Evolutionary conservation across 2,329 filamentous ascomycete species (phyloP), one percentile per base, ranked within the genome.

Genomic region (Phialophora verrucosa): DNA sequence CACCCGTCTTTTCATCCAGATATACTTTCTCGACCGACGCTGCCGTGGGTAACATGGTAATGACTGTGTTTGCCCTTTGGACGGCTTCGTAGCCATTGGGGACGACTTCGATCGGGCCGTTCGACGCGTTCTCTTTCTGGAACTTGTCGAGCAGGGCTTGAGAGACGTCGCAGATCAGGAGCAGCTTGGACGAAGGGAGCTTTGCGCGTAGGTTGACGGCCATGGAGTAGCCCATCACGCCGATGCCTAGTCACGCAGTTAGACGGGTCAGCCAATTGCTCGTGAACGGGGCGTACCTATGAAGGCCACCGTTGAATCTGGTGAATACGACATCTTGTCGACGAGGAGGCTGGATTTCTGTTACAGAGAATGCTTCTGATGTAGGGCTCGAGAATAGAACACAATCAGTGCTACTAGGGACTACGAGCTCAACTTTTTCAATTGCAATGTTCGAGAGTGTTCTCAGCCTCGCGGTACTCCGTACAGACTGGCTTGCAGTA

Each of bases 41-140:
- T 20, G 83, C 83, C 75, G 85, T 83, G 0, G 84, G 84, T 5
- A 86, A 79, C 82, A 85, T 85, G 10, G 83, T 83, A 44, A 86
- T 74, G 27, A 85, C 77, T 4, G 83, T 78, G 42, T 83, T 80
- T 82, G 80, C 77, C 65, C 63, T 72, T 63, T 79, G 73, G 2
- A 76, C 72, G 3, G 79, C 79, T 51, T 82, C 76, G 51, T 73
- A 77, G 12, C 78, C 79, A 50, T 75, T 80, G 7, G 69, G 63
- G 8, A 80, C 70, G 2, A 77, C 68, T 59, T 78, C 71, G 0
- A 82, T 75, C 2, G 75, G 75, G 0, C 78, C 79, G 11, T 76
- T 72, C 7, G 71, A 74, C 61, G 73, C 55, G 5, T 76, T 74
- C 62, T 83, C 77, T 12, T 69, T 53, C 62, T 78, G 73, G 69